Evolutionary conservation across 257 asterid species (phyloP).

Genomic region (Leptodermis oblonga): DNA sequence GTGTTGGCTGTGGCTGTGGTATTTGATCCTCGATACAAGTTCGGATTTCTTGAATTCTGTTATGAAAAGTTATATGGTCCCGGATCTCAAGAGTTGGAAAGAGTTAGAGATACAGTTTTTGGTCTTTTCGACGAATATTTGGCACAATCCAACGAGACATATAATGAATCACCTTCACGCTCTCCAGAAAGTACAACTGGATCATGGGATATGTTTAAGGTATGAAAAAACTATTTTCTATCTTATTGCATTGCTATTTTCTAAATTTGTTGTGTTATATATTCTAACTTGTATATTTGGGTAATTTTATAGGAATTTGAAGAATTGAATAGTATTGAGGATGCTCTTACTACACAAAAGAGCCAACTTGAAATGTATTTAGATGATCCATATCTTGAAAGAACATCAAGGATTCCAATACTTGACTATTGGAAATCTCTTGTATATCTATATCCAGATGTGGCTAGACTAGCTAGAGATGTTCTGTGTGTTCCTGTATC

Average conservation of each 20-base stretch:
- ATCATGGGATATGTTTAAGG: background rate
- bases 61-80: background rate
- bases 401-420: background rate
- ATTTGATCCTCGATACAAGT: background rate
- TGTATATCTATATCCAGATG: background rate
- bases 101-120: background rate
- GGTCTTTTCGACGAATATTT: background rate
- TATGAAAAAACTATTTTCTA: background rate
- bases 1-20: no score
- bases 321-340: background rate
- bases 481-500: background rate
- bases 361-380: background rate
- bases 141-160: no score
- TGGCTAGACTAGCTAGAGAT: background rate
- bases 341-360: background rate
- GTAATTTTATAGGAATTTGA: background rate
- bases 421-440: background rate
- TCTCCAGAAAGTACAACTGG: no score
- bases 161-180: background rate
- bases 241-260: background rate
- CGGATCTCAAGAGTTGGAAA: background rate
- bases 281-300: background rate
- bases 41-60: background rate
- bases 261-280: background rate
- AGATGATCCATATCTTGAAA: background rate